Evolutionary conservation across 2,329 filamentous ascomycete species (phyloP), one percentile per base, ranked within the genome.

Genomic region (Colletotrichum sp.): DNA sequence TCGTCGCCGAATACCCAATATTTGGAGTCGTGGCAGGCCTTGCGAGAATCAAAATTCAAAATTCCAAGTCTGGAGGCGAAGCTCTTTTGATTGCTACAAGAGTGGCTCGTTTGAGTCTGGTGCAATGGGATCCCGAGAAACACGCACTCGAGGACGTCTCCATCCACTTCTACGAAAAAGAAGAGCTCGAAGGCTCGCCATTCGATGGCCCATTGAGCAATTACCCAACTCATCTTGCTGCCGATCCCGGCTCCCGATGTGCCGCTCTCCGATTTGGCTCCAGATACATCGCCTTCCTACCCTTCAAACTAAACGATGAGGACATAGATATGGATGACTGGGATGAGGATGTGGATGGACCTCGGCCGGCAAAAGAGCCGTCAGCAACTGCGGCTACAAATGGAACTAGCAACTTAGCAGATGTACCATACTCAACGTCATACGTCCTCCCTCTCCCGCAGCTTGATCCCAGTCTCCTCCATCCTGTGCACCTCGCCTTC

Each of bases 161-260:
- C 68, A 96, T 99, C 81, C 97, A 99, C 87, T 99, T 96, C 89
- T 99, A 99, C 86, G 97, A 99, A 85, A 95, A 97, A 83, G 96
- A 98, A 82, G 96, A 98, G 82, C 88, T 96, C 77, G 92, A 94
- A 79, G 93, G 94, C 69, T 94, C 92, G 78, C 96, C 96, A 0
- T 98, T 96, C 94, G 93, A 94, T 67, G 90, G 94, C 69, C 91
- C 94, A 71, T 87, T 98, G 81, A 92, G 92, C 82, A 92, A 94
- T 78, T 95, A 94, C 83, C 90, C 93, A 84, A 98, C 94, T 84
- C 94, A 95, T 80, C 88, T 99, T 81, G 94, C 94, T 66, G 95
- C 96, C 75, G 97, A 99, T 81, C 96, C 97, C 3, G 94, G 94
- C 80, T 98, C 95, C 86, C 92, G 96, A 87, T 99, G 98, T 86